Base-by-base conservation (phyloP, 2,329 filamentous ascomycete species). In the Fusarium sp. region DNA sequence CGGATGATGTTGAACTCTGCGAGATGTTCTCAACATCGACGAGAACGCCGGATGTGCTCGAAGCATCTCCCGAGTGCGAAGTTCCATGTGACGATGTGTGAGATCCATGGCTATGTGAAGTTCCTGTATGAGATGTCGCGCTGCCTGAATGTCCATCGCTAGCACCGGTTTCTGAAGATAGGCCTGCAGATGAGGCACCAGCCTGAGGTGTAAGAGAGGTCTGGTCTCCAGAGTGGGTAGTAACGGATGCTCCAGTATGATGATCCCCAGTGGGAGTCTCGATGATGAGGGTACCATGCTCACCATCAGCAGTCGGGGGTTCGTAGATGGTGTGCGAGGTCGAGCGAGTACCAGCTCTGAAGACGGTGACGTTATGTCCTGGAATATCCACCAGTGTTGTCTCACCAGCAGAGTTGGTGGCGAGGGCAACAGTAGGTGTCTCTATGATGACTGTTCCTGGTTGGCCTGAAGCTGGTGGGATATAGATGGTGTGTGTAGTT, bases 391-490 rank as follows among this genome's bases (percentile, higher is more conserved):
- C 2, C 4, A 16, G 16, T 1, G 42, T 25, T 1, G 18, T 34
- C 6, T 53, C 18, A 5, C 50, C 31, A 2, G 18, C 50, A 4
- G 29, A 33, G 50, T 23, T 34, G 14, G 50, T 53, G 6, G 50
- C 31, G 2, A 34, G 18, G 1, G 1, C 36, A 0, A 11, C 20
- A 0, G 16, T 46, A 7, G 66, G 60, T 0, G 62, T 69, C 8
- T 64, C 54, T 1, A 69, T 18, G 6, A 69, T 58, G 6, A 70
- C 42, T 1, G 67, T 69, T 0, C 67, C 67, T 10, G 67, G 58
- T 2, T 67, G 63, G 0, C 36, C 51, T 20, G 16, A 34, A 0
- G 46, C 55, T 5, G 66, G 66, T 1, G 66, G 57, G 13, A 62
- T 44, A 0, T 69, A 69, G 6, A 66, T 11, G 0, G 65, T 68